Evolutionary conservation across 495 filamentous ascomycete genomes (phyloP).

Genomic region (Cryomyces minteri): DNA sequence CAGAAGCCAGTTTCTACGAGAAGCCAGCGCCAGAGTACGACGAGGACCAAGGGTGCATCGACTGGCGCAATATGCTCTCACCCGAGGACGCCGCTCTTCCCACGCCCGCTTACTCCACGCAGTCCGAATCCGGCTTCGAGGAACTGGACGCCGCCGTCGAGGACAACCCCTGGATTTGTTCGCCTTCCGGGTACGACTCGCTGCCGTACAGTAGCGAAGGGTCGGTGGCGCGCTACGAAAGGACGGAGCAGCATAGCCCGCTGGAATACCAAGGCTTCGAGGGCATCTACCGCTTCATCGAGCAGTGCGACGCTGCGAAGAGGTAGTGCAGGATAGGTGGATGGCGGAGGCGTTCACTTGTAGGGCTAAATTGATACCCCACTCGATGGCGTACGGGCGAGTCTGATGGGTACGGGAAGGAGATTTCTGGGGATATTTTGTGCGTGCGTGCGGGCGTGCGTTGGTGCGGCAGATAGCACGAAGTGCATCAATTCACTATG

Average conservation of each 20-base stretch:
- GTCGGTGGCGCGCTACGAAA: too few relatives aligned
- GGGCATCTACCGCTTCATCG: slow-evolving; percentile 74
- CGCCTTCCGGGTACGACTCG: slow-evolving; percentile 32
- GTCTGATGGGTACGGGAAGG: too few relatives aligned
- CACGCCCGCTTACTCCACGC: slow-evolving; percentile 12
- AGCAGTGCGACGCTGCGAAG: slow-evolving; percentile 56
- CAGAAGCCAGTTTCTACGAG: slow-evolving; percentile 16
- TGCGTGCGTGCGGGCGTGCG: too few relatives aligned
- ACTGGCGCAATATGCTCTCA: slow-evolving; percentile 41
- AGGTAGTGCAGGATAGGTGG: slow-evolving; percentile 4
- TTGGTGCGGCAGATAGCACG: too few relatives aligned
- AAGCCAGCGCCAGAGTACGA: slow-evolving; percentile 6
- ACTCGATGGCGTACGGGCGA: too few relatives aligned
- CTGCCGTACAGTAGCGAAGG: slow-evolving; percentile 24
- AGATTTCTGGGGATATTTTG: too few relatives aligned
- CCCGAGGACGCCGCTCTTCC: slow-evolving; percentile 9
- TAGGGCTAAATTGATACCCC: too few relatives aligned
- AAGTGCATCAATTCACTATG: too few relatives aligned
- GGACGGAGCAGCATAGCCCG: slow-evolving; percentile 28
- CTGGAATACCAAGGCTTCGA: slow-evolving; percentile 62
- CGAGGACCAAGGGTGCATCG: slow-evolving; percentile 13
- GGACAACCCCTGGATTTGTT: slow-evolving; percentile 31
- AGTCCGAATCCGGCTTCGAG: slow-evolving; percentile 25
- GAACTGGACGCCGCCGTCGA: slow-evolving; percentile 20
- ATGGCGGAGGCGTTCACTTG: too few relatives aligned